Conservation (phyloP, 495 filamentous ascomycete species). For the Neurospora hispaniola region DNA sequence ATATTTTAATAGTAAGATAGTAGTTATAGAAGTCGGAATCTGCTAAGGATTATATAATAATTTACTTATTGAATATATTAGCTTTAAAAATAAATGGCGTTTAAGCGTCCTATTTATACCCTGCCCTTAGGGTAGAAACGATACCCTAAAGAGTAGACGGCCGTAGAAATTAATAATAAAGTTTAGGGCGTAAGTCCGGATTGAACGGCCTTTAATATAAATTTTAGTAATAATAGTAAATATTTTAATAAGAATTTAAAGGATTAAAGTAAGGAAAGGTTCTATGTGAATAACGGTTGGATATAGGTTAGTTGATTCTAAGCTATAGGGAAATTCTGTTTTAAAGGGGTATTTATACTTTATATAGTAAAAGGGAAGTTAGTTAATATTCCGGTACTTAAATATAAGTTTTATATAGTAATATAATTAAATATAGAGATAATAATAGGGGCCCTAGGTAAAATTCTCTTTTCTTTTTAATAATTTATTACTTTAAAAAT, state of each 20-base stretch:
- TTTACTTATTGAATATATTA: slow-evolving; percentile 54
- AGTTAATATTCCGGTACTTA: no score
- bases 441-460: slow-evolving; percentile 50
- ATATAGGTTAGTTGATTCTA: slow-evolving; percentile 43
- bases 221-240: slow-evolving; percentile 69
- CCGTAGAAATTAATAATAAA: slow-evolving; percentile 30
- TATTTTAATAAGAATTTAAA: slow-evolving; percentile 67
- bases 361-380: no score
- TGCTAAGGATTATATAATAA: slow-evolving; percentile 54
- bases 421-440: slow-evolving; percentile 56
- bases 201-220: slow-evolving; percentile 60
- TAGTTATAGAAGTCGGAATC: slow-evolving; percentile 57
- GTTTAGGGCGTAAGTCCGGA: slow-evolving; percentile 55
- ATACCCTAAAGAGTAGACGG: no score
- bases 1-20: slow-evolving; percentile 53
- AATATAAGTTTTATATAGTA: slow-evolving; percentile 43
- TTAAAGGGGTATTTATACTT: no score
- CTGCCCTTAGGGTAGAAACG: no score
- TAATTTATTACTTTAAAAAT: slow-evolving; percentile 46
- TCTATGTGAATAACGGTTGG: slow-evolving; percentile 60
- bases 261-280: slow-evolving; percentile 64
- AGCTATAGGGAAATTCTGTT: no score
- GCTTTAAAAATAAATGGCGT: slow-evolving; percentile 56
- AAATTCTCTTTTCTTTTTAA: slow-evolving; percentile 65
- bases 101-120: slow-evolving; percentile 57